phyloP scores from a whole-genome alignment of 257 asterid species.

The Prunella vulgaris region DNA sequence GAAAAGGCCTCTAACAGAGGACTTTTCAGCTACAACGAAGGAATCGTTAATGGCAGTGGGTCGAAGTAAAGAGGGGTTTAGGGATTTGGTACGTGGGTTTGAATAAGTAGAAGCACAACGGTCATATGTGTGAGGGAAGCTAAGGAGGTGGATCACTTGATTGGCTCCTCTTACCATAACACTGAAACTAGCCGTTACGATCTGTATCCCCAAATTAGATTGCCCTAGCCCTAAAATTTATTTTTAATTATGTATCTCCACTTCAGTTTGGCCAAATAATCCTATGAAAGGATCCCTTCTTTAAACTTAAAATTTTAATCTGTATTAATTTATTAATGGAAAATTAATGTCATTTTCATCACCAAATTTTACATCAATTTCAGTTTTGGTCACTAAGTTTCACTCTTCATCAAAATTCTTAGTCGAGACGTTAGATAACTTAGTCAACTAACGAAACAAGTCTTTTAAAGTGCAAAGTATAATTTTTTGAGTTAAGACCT shows the following conservation, averaged over 20 bases:
- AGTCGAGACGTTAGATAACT: no score
- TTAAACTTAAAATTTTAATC: no score
- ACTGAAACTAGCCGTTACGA: constrained; percentile 32
- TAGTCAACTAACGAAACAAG: no score
- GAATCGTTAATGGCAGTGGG: constrained; percentile 11
- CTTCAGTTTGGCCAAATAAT: background rate
- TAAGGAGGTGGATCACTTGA: background rate
- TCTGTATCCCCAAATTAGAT: background rate
- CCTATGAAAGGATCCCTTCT: background rate
- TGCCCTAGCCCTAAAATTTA: background rate
- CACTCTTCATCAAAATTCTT: no score
- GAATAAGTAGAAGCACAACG: constrained; percentile 35
- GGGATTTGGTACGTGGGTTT: background rate
- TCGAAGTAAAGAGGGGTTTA: constrained; percentile 18
- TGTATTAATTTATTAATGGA: background rate
- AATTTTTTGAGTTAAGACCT: no score
- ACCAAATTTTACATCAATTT: no score
- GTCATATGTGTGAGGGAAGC: constrained; percentile 38
- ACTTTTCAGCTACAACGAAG: no score
- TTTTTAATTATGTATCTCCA: no score
- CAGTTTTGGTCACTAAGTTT: no score
- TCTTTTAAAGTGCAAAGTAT: no score
- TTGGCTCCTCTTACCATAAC: constrained; percentile 16
- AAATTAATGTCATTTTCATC: no score
- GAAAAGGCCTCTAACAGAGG: constrained; percentile 25